Evolutionary conservation across 2,329 filamentous ascomycete species (phyloP).

Genomic region (Penicillium sp.): DNA sequence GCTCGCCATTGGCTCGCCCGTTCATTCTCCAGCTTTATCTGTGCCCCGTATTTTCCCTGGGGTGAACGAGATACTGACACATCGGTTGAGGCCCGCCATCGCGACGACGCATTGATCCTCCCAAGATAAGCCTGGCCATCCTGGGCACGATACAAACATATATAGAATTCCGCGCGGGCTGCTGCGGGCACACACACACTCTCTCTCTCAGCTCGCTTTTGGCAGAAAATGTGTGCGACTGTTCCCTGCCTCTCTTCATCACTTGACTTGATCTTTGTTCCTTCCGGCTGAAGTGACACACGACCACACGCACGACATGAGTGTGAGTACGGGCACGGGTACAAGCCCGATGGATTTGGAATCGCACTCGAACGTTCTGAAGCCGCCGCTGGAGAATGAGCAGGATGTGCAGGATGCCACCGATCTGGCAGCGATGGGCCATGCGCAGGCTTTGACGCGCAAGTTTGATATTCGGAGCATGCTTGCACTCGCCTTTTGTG

Average conservation of each 20-base stretch:
- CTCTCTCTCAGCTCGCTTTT: slow-evolving; percentile 1
- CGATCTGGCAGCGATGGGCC: slow-evolving; percentile 43
- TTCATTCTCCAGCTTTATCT: slow-evolving; percentile 24
- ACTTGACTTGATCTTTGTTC: slow-evolving; percentile 20
- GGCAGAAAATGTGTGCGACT: slow-evolving; percentile 29
- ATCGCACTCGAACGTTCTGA: slow-evolving; percentile 25
- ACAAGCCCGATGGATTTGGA: slow-evolving; percentile 30
- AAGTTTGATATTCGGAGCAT: slow-evolving; percentile 58
- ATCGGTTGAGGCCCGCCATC: slow-evolving; percentile 6
- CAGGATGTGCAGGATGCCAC: slow-evolving; percentile 42
- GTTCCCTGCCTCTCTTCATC: slow-evolving; percentile 14
- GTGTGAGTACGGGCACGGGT: not conserved
- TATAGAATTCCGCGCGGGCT: slow-evolving; percentile 15
- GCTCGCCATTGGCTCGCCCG: slow-evolving; percentile 21
- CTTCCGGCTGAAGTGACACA: slow-evolving; percentile 28
- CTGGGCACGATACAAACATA: no score
- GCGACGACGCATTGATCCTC: no score
- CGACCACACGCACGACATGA: no score
- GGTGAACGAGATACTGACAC: no score
- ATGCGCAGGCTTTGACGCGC: slow-evolving; percentile 43
- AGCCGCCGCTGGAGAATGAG: slow-evolving; percentile 30
- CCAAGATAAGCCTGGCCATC: no score
- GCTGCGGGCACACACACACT: not conserved
- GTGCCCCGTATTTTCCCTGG: slow-evolving; percentile 16
- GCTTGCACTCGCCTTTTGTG: slow-evolving; percentile 57